phyloP scores from a whole-genome alignment of 2,329 filamentous ascomycete species.

The Monilinia fructigena region DNA sequence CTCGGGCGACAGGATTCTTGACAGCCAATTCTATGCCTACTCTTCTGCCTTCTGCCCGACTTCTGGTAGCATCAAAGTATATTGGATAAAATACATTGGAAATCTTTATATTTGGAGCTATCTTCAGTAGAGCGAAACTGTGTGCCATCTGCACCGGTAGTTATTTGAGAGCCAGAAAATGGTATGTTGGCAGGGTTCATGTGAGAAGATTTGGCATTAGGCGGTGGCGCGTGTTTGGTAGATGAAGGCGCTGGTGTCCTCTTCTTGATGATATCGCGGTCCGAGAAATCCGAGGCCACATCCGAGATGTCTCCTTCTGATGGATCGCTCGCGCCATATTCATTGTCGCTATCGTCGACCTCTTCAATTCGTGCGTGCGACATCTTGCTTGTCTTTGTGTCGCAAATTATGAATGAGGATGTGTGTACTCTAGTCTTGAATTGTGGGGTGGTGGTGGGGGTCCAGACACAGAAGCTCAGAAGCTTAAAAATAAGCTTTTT shows the following conservation, averaged over 20 bases:
- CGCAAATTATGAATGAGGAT: slow-evolving; percentile 11
- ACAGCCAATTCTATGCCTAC: slow-evolving; percentile 73
- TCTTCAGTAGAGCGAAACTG: slow-evolving; percentile 46
- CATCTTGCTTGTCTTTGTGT: slow-evolving; percentile 51
- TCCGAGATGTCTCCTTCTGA: slow-evolving; percentile 79
- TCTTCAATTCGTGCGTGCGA: slow-evolving; percentile 90
- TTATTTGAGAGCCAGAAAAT: slow-evolving; percentile 42
- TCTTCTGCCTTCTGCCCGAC: slow-evolving; percentile 76
- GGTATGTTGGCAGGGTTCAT: slow-evolving; percentile 44
- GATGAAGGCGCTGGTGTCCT: slow-evolving; percentile 14
- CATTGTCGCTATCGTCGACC: slow-evolving; percentile 70
- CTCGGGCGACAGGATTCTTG: slow-evolving; percentile 79
- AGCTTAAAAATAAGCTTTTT: not conserved
- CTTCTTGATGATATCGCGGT: slow-evolving; percentile 42
- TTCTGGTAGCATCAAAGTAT: slow-evolving; percentile 82
- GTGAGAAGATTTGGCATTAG: slow-evolving; percentile 42
- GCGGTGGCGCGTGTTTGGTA: slow-evolving; percentile 33
- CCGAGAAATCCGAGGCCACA: slow-evolving; percentile 57
- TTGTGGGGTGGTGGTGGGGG: slow-evolving; percentile 19
- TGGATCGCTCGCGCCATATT: slow-evolving; percentile 62
- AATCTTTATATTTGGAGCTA: slow-evolving; percentile 65
- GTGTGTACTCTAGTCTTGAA: not conserved
- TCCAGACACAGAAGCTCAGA: not conserved
- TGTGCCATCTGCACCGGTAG: slow-evolving; percentile 39
- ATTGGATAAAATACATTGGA: slow-evolving; percentile 93